Evolutionary conservation across 768 basidiomycete species (phyloP).

Genomic region (Fistulinella prunicolor): DNA sequence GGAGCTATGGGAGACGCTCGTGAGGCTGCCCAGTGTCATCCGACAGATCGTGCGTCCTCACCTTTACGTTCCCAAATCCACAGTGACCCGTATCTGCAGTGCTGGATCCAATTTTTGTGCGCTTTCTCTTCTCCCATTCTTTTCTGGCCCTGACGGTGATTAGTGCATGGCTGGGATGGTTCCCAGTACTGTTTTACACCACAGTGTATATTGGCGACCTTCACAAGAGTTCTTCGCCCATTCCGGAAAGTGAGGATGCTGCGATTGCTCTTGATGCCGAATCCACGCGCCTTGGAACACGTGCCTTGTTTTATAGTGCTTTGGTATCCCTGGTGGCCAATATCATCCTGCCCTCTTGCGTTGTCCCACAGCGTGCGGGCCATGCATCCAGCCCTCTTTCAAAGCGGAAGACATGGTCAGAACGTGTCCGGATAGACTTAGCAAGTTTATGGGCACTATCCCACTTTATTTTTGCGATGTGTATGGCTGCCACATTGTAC

Average conservation of each 20-base stretch:
- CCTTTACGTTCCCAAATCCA: constrained; percentile 1
- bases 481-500: constrained; percentile 84
- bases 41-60: constrained; percentile 66
- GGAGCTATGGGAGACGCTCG: constrained; percentile 70
- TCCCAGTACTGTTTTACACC: constrained; percentile 86
- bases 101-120: constrained; percentile 78
- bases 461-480: constrained; percentile 67
- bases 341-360: constrained; percentile 67
- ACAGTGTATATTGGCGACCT: constrained; percentile 87
- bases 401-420: constrained; percentile 30
- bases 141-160: constrained; percentile 1
- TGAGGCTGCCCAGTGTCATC: constrained; percentile 69
- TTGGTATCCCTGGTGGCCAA: constrained; percentile 66
- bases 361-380: constrained; percentile 26
- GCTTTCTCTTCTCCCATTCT: constrained; percentile 21
- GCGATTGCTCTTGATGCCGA: constrained; percentile 51
- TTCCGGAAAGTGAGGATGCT: constrained; percentile 28
- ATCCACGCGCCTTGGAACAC: constrained; percentile 78
- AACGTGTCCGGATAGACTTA: constrained; percentile 55
- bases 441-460: constrained; percentile 75
- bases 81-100: constrained; percentile 41
- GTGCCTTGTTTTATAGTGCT: constrained; percentile 78
- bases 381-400: constrained; percentile 16
- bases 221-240: constrained; percentile 52
- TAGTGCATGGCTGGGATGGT: constrained; percentile 89